Evolutionary conservation across 192 early-diverging fungal species (phyloP), one percentile per base, ranked within the genome.

Genomic region (Cladochytrium replicatum): DNA sequence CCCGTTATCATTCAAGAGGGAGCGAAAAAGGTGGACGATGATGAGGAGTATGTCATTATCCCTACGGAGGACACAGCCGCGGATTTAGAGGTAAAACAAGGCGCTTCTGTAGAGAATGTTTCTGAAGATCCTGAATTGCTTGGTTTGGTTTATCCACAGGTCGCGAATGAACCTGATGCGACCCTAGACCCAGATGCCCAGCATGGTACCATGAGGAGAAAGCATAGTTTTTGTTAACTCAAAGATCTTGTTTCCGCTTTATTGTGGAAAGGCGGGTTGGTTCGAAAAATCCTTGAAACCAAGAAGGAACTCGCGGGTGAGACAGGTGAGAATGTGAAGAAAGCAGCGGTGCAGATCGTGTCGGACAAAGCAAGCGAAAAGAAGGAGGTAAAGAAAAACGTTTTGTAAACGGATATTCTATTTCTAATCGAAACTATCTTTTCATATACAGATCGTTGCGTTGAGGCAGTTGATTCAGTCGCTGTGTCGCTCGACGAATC

Each of bases 1-100:
- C 72, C 72, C 8, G 28, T 50, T 26, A 60, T 75, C 46, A 68
- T 69, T 37, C 45, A 46, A 27, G 76, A 74, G 29, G 59, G 32
- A 6, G 45, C 31, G 11, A 7, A 43, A 13, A 40, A 66, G 13
- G 61, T 46, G 8, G 65, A 70, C 24, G 63, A 65, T 7, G 76
- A 71, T 13, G 68, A 79, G 28, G 66, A 74, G 30, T 62, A 57
- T 61, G 66, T 72, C 15, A 53, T 77, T 3, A 61, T 68, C n/a
- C n/a, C n/a, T 40, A 48, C 52, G 32, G 60, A 46, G 40, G 54
- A 70, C 46, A 56, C 39, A n/a, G n/a, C n/a, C n/a, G n/a, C n/a
- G n/a, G n/a, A n/a, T n/a, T n/a, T n/a, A n/a, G n/a, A n/a, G n/a
- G n/a, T n/a, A n/a, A n/a, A n/a, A n/a, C n/a, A n/a, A n/a, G n/a